Evolutionary conservation across 495 filamentous ascomycete species (phyloP).

Genomic region (Neurospora sublineolata): DNA sequence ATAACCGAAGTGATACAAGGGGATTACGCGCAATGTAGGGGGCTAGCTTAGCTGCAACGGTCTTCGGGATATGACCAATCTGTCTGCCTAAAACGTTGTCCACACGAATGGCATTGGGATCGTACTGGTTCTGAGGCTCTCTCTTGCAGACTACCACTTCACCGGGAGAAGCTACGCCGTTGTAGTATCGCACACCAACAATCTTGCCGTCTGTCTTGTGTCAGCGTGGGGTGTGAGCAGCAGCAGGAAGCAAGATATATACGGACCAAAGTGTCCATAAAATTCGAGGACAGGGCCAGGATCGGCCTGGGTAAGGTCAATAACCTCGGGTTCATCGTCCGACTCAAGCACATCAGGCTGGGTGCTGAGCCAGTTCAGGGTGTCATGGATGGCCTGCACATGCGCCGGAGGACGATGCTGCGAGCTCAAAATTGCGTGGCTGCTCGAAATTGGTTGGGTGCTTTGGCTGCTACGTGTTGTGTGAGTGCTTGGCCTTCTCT

Average conservation of each 20-base stretch:
- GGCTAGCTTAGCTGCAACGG: conserved; percentile 56
- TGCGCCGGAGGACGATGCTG: not conserved
- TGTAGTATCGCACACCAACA: conserved; percentile 73
- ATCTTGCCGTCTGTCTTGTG: conserved; percentile 48
- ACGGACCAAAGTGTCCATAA: conserved; percentile 38
- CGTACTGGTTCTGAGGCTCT: conserved; percentile 63
- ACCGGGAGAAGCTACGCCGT: conserved; percentile 53
- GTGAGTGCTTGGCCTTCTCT: not conserved
- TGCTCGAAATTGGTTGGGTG: not conserved
- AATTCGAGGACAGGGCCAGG: conserved; percentile 32
- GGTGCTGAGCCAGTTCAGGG: not conserved
- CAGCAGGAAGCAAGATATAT: not conserved
- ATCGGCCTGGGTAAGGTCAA: conserved; percentile 41
- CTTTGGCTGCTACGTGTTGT: not conserved
- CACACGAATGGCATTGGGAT: conserved; percentile 68
- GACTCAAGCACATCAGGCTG: conserved; percentile 14
- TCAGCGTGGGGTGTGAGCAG: conserved; percentile 13
- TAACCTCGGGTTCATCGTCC: conserved; percentile 36
- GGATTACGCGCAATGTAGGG: conserved; percentile 50
- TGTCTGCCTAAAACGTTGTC: conserved; percentile 68
- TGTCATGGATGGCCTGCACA: not conserved
- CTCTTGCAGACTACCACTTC: conserved; percentile 60
- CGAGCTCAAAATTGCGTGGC: not conserved
- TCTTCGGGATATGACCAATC: conserved; percentile 68
- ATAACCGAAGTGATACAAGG: not conserved